Conservation (phyloP, 2,329 filamentous ascomycete genomes). For the Neonectria faginata region DNA sequence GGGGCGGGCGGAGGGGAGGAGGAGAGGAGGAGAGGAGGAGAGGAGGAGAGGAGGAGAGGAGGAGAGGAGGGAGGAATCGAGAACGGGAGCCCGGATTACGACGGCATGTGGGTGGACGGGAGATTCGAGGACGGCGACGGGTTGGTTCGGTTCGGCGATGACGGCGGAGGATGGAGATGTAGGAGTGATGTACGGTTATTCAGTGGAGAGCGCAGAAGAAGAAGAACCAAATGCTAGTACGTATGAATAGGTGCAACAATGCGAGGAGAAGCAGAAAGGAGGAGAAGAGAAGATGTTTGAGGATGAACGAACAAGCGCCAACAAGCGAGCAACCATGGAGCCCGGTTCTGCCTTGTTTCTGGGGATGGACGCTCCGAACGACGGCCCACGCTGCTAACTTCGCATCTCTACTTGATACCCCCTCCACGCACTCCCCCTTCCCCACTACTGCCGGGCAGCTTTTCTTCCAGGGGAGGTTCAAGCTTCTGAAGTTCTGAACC, state of each 20-base stretch:
- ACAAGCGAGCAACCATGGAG: neutral
- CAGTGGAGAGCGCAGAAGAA: constrained; percentile 8
- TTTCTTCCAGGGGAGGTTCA: neutral
- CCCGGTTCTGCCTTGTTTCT: constrained; percentile 10
- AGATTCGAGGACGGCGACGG: constrained; percentile 40
- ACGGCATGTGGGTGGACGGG: constrained; percentile 42
- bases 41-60: constrained; percentile 5
- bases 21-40: constrained; percentile 13
- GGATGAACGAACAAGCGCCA: neutral
- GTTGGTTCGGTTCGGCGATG: constrained; percentile 35
- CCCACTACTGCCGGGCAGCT: neutral
- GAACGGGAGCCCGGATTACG: constrained; percentile 34
- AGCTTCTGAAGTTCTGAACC: constrained; percentile 9
- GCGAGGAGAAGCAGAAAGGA: neutral
- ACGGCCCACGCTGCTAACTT: neutral
- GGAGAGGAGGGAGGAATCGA: constrained; percentile 23
- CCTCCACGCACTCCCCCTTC: neutral
- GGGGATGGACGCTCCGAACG: neutral
- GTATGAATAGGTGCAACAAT: constrained; percentile 5
- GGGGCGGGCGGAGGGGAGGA: neutral
- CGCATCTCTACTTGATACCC: neutral
- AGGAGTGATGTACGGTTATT: neutral
- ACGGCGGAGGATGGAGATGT: constrained; percentile 19
- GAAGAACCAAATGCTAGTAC: constrained; percentile 1
- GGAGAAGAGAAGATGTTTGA: neutral